A percentile compares a stretch with the other conserved stretches of the same genome.
Conservation (phyloP, 345 rosid genomes). For the Hypericum perforatum region DNA sequence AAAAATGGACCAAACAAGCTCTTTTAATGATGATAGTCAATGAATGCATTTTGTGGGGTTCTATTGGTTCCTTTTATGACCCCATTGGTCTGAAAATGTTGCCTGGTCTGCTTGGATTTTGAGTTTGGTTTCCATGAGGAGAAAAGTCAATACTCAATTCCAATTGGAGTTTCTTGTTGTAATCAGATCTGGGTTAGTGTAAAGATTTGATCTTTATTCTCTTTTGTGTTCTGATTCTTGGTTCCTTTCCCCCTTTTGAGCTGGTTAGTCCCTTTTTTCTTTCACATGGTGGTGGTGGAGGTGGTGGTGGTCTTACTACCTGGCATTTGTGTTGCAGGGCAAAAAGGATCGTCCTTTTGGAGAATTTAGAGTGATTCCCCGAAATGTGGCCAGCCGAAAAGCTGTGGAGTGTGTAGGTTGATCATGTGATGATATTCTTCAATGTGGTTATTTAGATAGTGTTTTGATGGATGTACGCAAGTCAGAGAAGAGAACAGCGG, state of each 20-base stretch:
- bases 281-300: slow-evolving; percentile 30
- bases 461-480: slow-evolving; percentile 66
- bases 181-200: slow-evolving; percentile 38
- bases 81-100: slow-evolving; percentile 32
- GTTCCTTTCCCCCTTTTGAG: slow-evolving; percentile 10
- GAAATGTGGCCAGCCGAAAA: slow-evolving; percentile 24
- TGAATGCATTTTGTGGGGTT: slow-evolving; percentile 27
- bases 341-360: slow-evolving; percentile 33
- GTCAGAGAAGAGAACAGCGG: slow-evolving; percentile 40
- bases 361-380: slow-evolving; percentile 22
- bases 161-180: slow-evolving; percentile 7
- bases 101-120: slow-evolving; percentile 35
- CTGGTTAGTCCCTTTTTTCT: slow-evolving; percentile 26
- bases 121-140: slow-evolving; percentile 23
- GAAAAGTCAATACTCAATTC: slow-evolving; percentile 16
- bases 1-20: slow-evolving; percentile 1
- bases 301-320: slow-evolving; percentile 31
- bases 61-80: slow-evolving; percentile 21
- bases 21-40: slow-evolving; percentile 24
- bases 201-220: slow-evolving; percentile 40
- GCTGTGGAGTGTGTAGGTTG: slow-evolving; percentile 24
- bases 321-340: slow-evolving; percentile 40
- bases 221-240: not conserved
- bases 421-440: slow-evolving; percentile 23
- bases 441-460: slow-evolving; percentile 47